Base-by-base conservation (phyloP, 2,329 filamentous ascomycete species). In the Sarocladiaceae sp. region DNA sequence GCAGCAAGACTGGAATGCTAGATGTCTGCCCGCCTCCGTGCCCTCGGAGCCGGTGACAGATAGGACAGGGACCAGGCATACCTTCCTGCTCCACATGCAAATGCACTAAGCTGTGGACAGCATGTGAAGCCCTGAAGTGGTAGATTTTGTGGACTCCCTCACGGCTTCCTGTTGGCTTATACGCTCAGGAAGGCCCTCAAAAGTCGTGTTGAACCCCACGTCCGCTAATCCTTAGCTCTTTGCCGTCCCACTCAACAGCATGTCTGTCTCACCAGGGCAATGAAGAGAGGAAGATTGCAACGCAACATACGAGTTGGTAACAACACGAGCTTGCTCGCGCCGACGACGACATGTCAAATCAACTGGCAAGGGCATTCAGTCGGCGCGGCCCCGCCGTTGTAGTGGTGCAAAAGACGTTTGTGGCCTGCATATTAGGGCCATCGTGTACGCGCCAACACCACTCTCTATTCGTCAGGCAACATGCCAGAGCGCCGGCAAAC, bases 21-120 rank as follows among this genome's bases (percentile, higher is more conserved):
- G 40, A 26, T 44, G 37, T 28, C 33, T 22, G 26, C 44, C 44
- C 44, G 44, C 26, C 44, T 33, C 44, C 44, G 28, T 22, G 44
- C 28, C 28, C 44, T 48, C 44, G 44, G 44, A 31, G 44, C 44
- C 28, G 44, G 44, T 48, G 25, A 48, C 28, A 33, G 44, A n/a
- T 12, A 11, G n/a, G 12, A 11, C 4, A 4, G 25, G 40, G 11
- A 4, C 25, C n/a, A 4, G 40, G 6, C 40, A 10, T 18, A 11
- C 29, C 44, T 18, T 22, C 4, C 26, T 7, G 13, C 44, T 29
- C 44, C 26, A 48, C 44, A 29, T 31, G 40, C 23, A 12, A 20
- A 11, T 3, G 23, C 40, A 4, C 22, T 26, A 25, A 4, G 12
- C 40, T 44, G 35, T n/a, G 40, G 28, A 26, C 28, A 23, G 40